Evolutionary conservation across 2,329 filamentous ascomycete species (phyloP).

Genomic region (Claviceps capensis): DNA sequence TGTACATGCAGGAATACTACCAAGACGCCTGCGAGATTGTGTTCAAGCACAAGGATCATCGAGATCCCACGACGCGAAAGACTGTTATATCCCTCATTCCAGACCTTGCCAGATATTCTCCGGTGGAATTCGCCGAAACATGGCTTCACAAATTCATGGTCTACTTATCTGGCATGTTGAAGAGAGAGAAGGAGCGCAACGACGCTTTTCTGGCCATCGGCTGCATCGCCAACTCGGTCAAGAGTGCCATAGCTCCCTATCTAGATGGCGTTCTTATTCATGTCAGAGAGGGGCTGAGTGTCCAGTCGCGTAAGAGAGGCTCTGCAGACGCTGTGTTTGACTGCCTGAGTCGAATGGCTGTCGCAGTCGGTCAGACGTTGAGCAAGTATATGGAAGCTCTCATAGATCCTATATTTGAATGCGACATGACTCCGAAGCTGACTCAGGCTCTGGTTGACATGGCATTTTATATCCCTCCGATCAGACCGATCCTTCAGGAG

Average conservation of each 20-base stretch:
- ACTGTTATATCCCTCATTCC: conserved; percentile 88
- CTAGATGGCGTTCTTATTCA: conserved; percentile 88
- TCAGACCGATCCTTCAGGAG: conserved; percentile 86
- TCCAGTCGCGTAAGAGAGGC: conserved; percentile 56
- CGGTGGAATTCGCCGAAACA: conserved; percentile 71
- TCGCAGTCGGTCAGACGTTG: conserved; percentile 88
- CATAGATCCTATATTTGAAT: conserved; percentile 91
- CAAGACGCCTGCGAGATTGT: conserved; percentile 86
- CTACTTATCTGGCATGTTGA: conserved; percentile 83
- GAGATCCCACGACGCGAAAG: conserved; percentile 73
- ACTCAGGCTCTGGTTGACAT: conserved; percentile 95
- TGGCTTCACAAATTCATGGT: conserved; percentile 97
- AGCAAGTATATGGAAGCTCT: conserved; percentile 98
- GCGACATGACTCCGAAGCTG: conserved; percentile 82
- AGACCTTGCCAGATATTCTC: conserved; percentile 82
- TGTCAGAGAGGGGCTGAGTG: conserved; percentile 77
- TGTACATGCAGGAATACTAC: conserved; percentile 98
- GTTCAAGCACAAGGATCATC: conserved; percentile 82
- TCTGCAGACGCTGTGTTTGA: conserved; percentile 77
- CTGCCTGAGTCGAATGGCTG: conserved; percentile 91
- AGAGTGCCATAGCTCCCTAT: conserved; percentile 87
- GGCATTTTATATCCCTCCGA: conserved; percentile 95
- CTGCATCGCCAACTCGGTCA: conserved; percentile 90
- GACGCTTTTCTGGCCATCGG: conserved; percentile 93
- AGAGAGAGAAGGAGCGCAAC: conserved; percentile 88